A percentile compares a stretch with the other conserved stretches of the same genome.
Conservation (phyloP, 1,284 basidiomycete species). For the Mycosarcoma maydis region DNA sequence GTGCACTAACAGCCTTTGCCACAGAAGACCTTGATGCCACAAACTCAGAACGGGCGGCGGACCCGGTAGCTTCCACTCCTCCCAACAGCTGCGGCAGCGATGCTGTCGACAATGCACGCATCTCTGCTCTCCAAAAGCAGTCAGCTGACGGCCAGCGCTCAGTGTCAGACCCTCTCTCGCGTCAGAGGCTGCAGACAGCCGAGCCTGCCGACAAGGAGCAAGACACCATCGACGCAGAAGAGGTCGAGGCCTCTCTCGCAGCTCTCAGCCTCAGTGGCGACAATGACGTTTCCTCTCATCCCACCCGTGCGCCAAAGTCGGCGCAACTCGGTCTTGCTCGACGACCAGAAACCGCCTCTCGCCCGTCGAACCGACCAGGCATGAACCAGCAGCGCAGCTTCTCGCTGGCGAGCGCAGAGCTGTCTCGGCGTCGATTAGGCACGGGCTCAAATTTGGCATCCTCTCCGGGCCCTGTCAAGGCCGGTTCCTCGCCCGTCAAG, state of each 20-base stretch:
- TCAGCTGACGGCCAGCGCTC: conserved; percentile 35
- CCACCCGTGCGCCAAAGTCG: conserved; percentile 19
- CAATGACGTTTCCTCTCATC: neutral
- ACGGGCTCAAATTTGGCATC: conserved; percentile 12
- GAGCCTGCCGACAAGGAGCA: conserved; percentile 21
- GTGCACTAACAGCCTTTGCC: neutral
- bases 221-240: conserved; percentile 37
- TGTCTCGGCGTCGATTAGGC: conserved; percentile 10
- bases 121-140: conserved; percentile 35
- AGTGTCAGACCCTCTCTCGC: conserved; percentile 42
- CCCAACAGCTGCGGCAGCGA: conserved; percentile 32
- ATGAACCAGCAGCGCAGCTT: conserved; percentile 32
- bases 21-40: neutral
- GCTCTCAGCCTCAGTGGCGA: conserved; percentile 31
- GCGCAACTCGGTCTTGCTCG: conserved; percentile 32
- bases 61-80: conserved; percentile 2
- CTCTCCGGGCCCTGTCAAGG: conserved; percentile 24
- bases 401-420: conserved; percentile 38
- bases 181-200: conserved; percentile 33
- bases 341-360: conserved; percentile 20
- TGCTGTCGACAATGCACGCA: conserved; percentile 21
- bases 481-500: conserved; percentile 36
- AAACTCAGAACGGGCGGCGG: neutral
- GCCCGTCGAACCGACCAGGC: conserved; percentile 17
- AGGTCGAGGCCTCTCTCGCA: conserved; percentile 37